Evolutionary conservation across 768 basidiomycete species (phyloP).

Genomic region (Lentinula lateritia): DNA sequence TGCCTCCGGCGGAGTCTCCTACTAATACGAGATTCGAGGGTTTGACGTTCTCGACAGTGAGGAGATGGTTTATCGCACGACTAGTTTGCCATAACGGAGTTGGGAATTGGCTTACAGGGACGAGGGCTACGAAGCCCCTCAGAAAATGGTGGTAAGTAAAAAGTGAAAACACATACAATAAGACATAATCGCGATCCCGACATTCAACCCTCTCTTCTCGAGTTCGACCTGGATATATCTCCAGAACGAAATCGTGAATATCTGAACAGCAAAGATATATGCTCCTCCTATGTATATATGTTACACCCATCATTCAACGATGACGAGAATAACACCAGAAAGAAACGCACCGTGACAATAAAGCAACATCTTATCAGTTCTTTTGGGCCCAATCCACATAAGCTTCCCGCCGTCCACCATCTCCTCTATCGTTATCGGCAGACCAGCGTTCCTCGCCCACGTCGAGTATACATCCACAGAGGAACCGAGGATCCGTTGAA

Average conservation of each 20-base stretch:
- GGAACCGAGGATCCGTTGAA: neutral
- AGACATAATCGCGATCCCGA: slow-evolving; percentile 8
- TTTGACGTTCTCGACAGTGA: slow-evolving; percentile 9
- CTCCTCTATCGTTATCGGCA: slow-evolving; percentile 19
- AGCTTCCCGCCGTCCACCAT: slow-evolving; percentile 20
- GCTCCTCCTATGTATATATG: slow-evolving; percentile 6
- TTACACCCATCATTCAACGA: neutral
- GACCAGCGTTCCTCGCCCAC: slow-evolving; percentile 13
- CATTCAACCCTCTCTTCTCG: neutral
- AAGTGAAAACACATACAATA: slow-evolving; percentile 5
- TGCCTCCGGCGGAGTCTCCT: slow-evolving; percentile 18
- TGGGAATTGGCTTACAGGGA: slow-evolving; percentile 13
- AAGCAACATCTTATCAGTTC: slow-evolving; percentile 25
- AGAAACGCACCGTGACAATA: slow-evolving; percentile 25
- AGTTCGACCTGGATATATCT: slow-evolving; percentile 2
- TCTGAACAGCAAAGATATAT: slow-evolving; percentile 4
- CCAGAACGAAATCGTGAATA: slow-evolving; percentile 1
- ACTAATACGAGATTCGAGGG: slow-evolving; percentile 13
- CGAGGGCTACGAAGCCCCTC: slow-evolving; percentile 7
- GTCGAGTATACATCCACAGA: slow-evolving; percentile 12
- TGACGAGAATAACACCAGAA: neutral
- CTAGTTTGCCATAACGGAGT: slow-evolving; percentile 17
- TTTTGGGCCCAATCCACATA: slow-evolving; percentile 27
- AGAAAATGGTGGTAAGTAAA: neutral
- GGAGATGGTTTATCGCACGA: slow-evolving; percentile 8